Evolutionary conservation across 768 basidiomycete species (phyloP).

Genomic region (Serendipita indica): DNA sequence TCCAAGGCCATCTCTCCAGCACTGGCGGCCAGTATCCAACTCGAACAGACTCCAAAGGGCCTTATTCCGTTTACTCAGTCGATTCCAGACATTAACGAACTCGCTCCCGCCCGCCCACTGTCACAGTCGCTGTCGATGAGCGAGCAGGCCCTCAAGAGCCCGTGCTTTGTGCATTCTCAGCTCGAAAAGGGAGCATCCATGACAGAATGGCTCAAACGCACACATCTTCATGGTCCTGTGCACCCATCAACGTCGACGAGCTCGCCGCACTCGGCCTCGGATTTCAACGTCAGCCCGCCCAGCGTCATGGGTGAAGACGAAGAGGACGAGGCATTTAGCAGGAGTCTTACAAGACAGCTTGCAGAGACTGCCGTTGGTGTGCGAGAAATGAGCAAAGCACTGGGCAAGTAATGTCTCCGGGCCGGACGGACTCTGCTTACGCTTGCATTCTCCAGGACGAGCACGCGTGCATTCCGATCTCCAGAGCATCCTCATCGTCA

Average conservation of each 20-base stretch:
- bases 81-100: slow-evolving; percentile 1
- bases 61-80: neutral
- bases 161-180: slow-evolving; percentile 87
- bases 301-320: slow-evolving; percentile 18
- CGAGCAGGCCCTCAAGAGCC: slow-evolving; percentile 37
- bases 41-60: neutral
- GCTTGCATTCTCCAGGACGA: slow-evolving; percentile 41
- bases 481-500: slow-evolving; percentile 86
- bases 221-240: slow-evolving; percentile 25
- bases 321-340: slow-evolving; percentile 50
- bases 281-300: slow-evolving; percentile 18
- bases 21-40: neutral
- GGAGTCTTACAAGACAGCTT: slow-evolving; percentile 77
- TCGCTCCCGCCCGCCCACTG: neutral
- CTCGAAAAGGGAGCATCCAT: slow-evolving; percentile 71
- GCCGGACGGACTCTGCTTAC: neutral
- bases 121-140: neutral
- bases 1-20: neutral
- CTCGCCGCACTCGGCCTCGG: slow-evolving; percentile 3
- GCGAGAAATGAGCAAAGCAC: slow-evolving; percentile 96
- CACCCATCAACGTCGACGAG: slow-evolving; percentile 40
- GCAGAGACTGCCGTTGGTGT: slow-evolving; percentile 97
- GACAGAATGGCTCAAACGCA: slow-evolving; percentile 51
- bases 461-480: slow-evolving; percentile 84
- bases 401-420: slow-evolving; percentile 42